These are phyloP conservation scores for Crotalaria pallida DNA, from an alignment of 306 rosid species.

Conservation along the genomic window DNA sequence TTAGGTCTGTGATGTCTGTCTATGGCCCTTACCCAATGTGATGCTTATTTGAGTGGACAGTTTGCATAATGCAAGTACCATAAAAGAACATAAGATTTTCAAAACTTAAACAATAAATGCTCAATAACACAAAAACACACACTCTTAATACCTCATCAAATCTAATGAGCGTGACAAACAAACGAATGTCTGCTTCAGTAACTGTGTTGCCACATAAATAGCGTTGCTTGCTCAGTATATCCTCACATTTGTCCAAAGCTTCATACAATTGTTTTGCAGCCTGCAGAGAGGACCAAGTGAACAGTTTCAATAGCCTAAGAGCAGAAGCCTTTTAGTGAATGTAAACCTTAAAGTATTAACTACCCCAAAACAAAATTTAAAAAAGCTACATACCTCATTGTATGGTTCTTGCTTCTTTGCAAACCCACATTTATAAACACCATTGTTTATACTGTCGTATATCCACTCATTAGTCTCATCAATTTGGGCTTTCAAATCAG, in stretches of 20 bases:
- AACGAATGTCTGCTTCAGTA: conserved; percentile 84
- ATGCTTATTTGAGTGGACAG: neutral
- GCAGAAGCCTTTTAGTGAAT: neutral
- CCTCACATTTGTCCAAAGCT: conserved; percentile 81
- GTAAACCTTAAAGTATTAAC: neutral
- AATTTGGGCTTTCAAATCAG: conserved; percentile 61
- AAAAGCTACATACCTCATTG: conserved; percentile 43
- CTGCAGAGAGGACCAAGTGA: conserved; percentile 38
- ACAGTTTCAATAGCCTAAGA: neutral
- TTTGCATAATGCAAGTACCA: neutral
- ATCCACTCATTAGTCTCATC: conserved; percentile 69
- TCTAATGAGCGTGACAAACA: conserved; percentile 91
- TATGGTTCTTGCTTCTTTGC: conserved; percentile 82
- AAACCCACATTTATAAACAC: conserved; percentile 90
- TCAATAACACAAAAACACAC: neutral
- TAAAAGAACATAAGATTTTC: neutral
- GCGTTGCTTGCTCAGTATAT: conserved; percentile 72
- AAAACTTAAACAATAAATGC: neutral
- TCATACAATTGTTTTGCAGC: conserved; percentile 64
- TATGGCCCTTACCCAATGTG: neutral
- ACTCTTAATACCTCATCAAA: conserved; percentile 74
- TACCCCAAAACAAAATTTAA: neutral
- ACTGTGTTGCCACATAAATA: conserved; percentile 72
- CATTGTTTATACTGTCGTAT: conserved; percentile 66
- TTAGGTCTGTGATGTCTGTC: neutral